These are phyloP conservation scores for Triglochin maritima DNA, from an alignment of 106 monocot genomes.

Conservation along the genomic window DNA sequence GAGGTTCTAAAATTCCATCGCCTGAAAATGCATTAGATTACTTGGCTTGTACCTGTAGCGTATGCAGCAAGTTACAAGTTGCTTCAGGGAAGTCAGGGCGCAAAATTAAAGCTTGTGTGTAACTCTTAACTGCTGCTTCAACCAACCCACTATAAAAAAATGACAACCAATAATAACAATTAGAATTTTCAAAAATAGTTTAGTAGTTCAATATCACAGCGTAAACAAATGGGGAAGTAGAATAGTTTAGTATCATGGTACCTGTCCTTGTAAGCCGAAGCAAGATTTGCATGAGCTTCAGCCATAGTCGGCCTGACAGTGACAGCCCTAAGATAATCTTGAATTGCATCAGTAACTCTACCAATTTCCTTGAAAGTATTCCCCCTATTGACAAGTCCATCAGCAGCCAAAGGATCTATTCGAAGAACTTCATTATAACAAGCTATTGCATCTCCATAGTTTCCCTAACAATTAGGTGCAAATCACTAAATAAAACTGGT, in stretches of 20 bases:
- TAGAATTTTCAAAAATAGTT: background rate
- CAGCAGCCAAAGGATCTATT: conserved; percentile 89
- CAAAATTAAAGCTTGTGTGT: conserved; percentile 67
- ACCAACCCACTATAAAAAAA: conserved; percentile 62
- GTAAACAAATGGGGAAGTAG: background rate
- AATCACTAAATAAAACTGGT: background rate
- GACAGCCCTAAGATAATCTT: conserved; percentile 85
- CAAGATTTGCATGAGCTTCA: conserved; percentile 97
- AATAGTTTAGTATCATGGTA: conserved; percentile 1
- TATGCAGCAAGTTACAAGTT: conserved; percentile 88
- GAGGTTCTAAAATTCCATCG: too few relatives aligned
- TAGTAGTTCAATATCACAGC: background rate
- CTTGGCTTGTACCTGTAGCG: conserved; percentile 52
- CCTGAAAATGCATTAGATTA: too few relatives aligned
- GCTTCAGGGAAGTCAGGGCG: conserved; percentile 94
- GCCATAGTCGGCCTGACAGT: conserved; percentile 81
- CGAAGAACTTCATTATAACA: conserved; percentile 96
- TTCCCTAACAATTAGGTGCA: conserved; percentile 39
- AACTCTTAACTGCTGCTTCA: conserved; percentile 79
- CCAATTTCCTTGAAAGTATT: conserved; percentile 97
- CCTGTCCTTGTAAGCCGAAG: conserved; percentile 98
- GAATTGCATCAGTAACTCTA: conserved; percentile 89
- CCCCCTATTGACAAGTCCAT: conserved; percentile 94
- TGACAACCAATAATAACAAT: background rate
- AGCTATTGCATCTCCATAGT: conserved; percentile 77